Evolutionary conservation across 2,329 filamentous ascomycete species (phyloP).

Genomic region (Emydomyces testavorans): DNA sequence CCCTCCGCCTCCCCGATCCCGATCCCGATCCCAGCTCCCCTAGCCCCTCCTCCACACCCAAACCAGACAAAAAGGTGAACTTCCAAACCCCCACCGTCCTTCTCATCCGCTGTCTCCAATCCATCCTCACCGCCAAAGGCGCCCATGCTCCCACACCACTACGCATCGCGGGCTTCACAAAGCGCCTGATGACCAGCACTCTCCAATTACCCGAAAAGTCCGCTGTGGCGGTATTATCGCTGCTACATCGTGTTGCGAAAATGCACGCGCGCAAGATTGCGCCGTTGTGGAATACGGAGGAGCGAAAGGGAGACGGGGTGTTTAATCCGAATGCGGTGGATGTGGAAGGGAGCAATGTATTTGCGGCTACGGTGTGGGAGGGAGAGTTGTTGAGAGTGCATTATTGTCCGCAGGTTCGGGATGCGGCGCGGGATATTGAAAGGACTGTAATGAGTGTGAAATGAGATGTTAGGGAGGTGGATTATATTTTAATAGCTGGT

Average conservation of each 20-base stretch:
- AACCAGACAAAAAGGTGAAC: constrained; percentile 57
- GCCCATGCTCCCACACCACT: constrained; percentile 65
- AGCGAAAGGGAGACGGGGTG: constrained; percentile 78
- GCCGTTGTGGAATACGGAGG: constrained; percentile 88
- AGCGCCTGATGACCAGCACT: constrained; percentile 71
- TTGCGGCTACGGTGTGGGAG: constrained; percentile 85
- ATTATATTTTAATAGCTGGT: not conserved
- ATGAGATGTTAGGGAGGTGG: constrained; percentile 14
- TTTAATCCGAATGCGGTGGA: constrained; percentile 63
- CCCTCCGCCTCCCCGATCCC: constrained; percentile 59
- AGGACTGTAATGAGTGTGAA: constrained; percentile 44
- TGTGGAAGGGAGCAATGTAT: constrained; percentile 80
- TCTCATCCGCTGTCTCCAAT: constrained; percentile 72
- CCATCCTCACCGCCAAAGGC: constrained; percentile 66
- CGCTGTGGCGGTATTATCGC: constrained; percentile 62
- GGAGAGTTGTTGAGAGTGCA: constrained; percentile 75
- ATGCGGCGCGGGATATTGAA: constrained; percentile 58
- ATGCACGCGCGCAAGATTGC: constrained; percentile 71
- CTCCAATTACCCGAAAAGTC: constrained; percentile 89
- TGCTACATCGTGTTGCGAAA: constrained; percentile 67
- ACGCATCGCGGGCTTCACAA: constrained; percentile 81
- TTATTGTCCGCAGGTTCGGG: constrained; percentile 75
- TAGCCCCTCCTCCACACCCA: constrained; percentile 30
- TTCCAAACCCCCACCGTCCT: constrained; percentile 90
- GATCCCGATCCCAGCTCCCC: constrained; percentile 51